Conservation (phyloP, 768 basidiomycete genomes). For the Tulasnella sp. region DNA sequence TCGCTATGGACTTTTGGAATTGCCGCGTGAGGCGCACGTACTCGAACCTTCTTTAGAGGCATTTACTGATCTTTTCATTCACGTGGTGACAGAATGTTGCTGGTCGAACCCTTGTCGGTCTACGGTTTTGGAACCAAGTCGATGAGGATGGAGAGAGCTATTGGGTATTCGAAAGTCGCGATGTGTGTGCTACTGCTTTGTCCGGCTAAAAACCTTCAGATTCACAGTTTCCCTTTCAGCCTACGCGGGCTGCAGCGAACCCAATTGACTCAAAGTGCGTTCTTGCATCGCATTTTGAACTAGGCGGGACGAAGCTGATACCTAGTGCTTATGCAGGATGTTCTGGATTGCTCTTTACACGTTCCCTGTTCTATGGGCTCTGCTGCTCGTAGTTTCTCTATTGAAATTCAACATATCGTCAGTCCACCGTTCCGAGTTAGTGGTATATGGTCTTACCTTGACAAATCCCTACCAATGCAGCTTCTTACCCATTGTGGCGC, state of each 20-base stretch:
- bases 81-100: constrained; percentile 65
- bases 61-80: no score
- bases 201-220: background rate
- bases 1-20: constrained; percentile 99
- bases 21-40: constrained; percentile 52
- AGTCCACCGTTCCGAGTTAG: constrained; percentile 27
- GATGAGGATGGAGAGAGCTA: constrained; percentile 93
- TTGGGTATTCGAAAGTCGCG: constrained; percentile 97
- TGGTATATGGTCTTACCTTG: no score
- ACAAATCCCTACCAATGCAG: no score
- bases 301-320: background rate
- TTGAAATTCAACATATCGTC: constrained; percentile 83
- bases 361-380: constrained; percentile 82
- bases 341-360: constrained; percentile 88
- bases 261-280: constrained; percentile 74
- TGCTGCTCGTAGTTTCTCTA: constrained; percentile 78
- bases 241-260: constrained; percentile 71
- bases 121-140: constrained; percentile 98
- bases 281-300: background rate
- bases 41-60: no score
- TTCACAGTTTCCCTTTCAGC: constrained; percentile 35
- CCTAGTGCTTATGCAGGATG: constrained; percentile 48
- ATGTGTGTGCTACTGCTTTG: constrained; percentile 44
- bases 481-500: constrained; percentile 86
- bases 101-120: constrained; percentile 84